Percentiles rank a stretch among this genome's conserved stretches.
These are phyloP conservation scores for Zymoseptoria crescenta DNA, from an alignment of 2,329 filamentous ascomycete species.

Conservation along the genomic window DNA sequence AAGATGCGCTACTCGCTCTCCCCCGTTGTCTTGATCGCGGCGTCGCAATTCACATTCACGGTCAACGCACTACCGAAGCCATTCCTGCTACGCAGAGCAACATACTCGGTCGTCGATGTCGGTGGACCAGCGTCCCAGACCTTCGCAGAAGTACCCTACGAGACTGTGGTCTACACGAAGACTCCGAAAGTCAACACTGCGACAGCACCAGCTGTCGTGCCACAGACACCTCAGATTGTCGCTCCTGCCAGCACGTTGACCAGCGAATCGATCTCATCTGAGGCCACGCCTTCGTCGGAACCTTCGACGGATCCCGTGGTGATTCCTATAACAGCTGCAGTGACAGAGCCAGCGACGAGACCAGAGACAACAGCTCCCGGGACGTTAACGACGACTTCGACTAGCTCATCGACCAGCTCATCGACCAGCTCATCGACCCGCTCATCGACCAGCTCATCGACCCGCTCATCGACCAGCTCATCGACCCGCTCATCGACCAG, in stretches of 20 bases:
- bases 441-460: neutral
- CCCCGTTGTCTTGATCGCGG: conserved; percentile 11
- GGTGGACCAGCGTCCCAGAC: conserved; percentile 14
- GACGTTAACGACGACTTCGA: neutral
- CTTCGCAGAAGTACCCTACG: conserved; percentile 16
- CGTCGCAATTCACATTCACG: conserved; percentile 17
- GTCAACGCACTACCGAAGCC: conserved; percentile 23
- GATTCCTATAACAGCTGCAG: neutral
- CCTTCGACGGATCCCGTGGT: neutral
- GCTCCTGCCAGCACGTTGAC: neutral
- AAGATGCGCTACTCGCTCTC: conserved; percentile 10
- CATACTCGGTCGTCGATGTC: conserved; percentile 27
- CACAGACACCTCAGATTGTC: neutral
- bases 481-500: neutral
- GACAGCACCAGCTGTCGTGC: conserved; percentile 7
- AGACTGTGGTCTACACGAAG: conserved; percentile 14
- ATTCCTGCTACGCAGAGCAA: conserved; percentile 9
- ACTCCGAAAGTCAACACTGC: conserved; percentile 1
- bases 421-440: no score
- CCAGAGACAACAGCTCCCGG: neutral
- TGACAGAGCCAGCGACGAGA: neutral
- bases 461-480: neutral
- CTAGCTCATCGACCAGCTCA: no score
- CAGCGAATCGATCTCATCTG: neutral
- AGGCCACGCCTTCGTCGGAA: neutral